These are phyloP conservation scores for Monilinia fructigena DNA, from an alignment of 2,329 filamentous ascomycete species.

Conservation along the genomic window DNA sequence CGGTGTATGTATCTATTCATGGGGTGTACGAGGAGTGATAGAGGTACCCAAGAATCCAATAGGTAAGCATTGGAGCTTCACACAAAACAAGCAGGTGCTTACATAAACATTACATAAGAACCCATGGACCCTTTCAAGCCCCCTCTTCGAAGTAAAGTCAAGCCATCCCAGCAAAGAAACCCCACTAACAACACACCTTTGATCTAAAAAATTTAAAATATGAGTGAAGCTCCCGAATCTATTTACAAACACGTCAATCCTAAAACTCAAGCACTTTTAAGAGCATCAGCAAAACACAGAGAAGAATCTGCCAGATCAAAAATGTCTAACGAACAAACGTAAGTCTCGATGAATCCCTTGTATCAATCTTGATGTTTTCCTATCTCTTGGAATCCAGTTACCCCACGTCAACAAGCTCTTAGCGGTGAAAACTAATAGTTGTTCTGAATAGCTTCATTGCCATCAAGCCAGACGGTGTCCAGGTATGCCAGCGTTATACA, in stretches of 20 bases:
- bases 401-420: slow-evolving; percentile 19
- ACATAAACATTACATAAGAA: too few species aligned
- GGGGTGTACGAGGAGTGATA: too few species aligned
- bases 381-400: not conserved
- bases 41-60: too few species aligned
- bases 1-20: too few species aligned
- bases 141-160: not conserved
- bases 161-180: slow-evolving; percentile 23
- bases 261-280: slow-evolving; percentile 48
- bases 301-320: slow-evolving; percentile 39
- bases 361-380: slow-evolving; percentile 10
- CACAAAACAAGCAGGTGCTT: too few species aligned
- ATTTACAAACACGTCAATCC: slow-evolving; percentile 48
- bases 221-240: slow-evolving; percentile 37
- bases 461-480: slow-evolving; percentile 99
- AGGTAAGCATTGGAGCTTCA: too few species aligned
- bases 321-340: slow-evolving; percentile 83
- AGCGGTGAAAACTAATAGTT: slow-evolving; percentile 37
- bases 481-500: slow-evolving; percentile 59
- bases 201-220: slow-evolving; percentile 28
- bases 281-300: slow-evolving; percentile 40
- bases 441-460: slow-evolving; percentile 82
- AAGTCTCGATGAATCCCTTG: slow-evolving; percentile 32
- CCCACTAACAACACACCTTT: slow-evolving; percentile 27
- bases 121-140: too few species aligned